Conservation (phyloP, 23 red algal genomes). For the Porphyridium purpureum region DNA sequence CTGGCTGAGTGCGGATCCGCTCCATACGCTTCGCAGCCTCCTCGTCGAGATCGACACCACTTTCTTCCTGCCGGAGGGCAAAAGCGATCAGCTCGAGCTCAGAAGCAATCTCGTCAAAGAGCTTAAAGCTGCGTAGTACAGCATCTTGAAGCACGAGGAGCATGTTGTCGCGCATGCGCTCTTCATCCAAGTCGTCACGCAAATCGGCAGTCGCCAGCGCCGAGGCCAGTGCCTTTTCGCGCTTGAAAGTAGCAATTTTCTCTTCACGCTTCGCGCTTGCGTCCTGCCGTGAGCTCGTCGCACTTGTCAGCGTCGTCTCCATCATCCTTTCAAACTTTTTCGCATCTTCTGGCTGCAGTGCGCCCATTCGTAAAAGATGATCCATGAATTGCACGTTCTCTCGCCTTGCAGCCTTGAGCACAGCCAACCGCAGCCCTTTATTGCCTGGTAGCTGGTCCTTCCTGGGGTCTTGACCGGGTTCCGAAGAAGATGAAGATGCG, state of each 20-base stretch:
- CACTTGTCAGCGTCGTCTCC: conserved; percentile 6
- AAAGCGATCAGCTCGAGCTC: conserved; percentile 28
- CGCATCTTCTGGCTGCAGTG: conserved; percentile 11
- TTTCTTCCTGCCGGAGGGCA: conserved; percentile 9
- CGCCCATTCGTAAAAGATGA: conserved; percentile 5
- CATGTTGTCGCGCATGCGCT: neutral
- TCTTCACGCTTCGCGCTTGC: too few species aligned
- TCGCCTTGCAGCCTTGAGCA: conserved; percentile 3
- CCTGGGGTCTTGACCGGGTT: too few species aligned
- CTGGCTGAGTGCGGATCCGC: conserved; percentile 11
- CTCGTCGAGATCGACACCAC: conserved; percentile 31
- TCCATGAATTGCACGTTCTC: conserved; percentile 16
- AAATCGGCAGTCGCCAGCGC: conserved; percentile 8
- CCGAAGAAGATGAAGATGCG: too few species aligned
- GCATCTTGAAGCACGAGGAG: neutral
- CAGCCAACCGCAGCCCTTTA: conserved; percentile 8
- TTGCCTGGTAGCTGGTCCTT: too few species aligned
- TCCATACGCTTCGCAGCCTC: conserved; percentile 14
- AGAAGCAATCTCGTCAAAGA: conserved; percentile 14
- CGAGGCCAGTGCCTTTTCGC: conserved; percentile 18
- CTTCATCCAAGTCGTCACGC: conserved; percentile 1
- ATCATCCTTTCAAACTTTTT: neutral
- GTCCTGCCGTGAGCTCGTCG: conserved; percentile 9
- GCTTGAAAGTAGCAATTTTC: conserved; percentile 28
- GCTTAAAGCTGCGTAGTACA: neutral